Evolutionary conservation across 2,329 filamentous ascomycete species (phyloP).

Genomic region (Fusarium circinatum): DNA sequence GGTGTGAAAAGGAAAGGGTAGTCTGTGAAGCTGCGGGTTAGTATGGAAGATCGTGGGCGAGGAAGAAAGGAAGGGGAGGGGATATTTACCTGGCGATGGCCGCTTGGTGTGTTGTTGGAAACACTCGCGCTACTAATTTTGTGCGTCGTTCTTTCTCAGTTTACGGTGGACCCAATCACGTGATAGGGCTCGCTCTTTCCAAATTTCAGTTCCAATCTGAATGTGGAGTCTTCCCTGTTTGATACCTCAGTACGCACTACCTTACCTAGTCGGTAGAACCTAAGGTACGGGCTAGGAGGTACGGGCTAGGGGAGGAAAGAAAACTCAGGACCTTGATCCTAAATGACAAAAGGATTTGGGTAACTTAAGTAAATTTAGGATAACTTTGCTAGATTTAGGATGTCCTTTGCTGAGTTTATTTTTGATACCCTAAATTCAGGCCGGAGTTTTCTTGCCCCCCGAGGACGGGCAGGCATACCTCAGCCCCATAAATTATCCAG

Average conservation of each 20-base stretch:
- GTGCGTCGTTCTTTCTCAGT: conserved; percentile 42
- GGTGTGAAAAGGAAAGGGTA: conserved; percentile 49
- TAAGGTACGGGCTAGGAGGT: too few relatives aligned
- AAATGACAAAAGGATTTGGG: too few relatives aligned
- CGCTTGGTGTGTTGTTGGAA: conserved; percentile 54
- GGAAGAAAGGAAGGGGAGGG: conserved; percentile 35
- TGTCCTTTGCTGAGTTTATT: too few relatives aligned
- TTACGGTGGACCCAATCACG: conserved; percentile 44
- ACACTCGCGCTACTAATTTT: conserved; percentile 49
- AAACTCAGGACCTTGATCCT: too few relatives aligned
- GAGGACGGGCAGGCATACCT: neutral
- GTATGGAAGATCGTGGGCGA: conserved; percentile 42
- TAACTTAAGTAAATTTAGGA: too few relatives aligned
- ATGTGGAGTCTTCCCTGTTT: neutral
- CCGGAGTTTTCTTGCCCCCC: too few relatives aligned
- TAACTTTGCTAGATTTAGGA: too few relatives aligned
- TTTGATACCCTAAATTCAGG: too few relatives aligned
- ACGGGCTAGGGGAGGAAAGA: too few relatives aligned
- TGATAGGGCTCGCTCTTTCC: conserved; percentile 32
- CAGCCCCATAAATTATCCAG: conserved; percentile 18
- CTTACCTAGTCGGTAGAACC: too few relatives aligned
- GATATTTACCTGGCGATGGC: conserved; percentile 52
- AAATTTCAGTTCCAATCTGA: neutral
- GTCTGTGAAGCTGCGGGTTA: conserved; percentile 46
- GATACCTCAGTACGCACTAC: too few relatives aligned